These are phyloP conservation scores for Cerrena zonata DNA, from an alignment of 1,284 basidiomycete species.

Conservation along the genomic window DNA sequence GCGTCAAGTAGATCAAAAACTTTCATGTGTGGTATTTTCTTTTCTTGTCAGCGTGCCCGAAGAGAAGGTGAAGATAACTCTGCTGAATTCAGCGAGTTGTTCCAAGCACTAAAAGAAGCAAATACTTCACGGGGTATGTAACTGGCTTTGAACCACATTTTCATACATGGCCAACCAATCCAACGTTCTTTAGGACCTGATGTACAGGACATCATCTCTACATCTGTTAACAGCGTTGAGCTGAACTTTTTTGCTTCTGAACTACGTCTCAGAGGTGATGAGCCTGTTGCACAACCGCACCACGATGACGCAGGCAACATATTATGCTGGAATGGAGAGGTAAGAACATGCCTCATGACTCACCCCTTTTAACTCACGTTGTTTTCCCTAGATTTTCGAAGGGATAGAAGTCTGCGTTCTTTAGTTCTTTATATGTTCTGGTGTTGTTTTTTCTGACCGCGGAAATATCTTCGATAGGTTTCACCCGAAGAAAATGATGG, in stretches of 20 bases:
- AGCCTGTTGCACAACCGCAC: conserved; percentile 71
- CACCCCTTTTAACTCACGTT: background rate
- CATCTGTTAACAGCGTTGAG: conserved; percentile 16
- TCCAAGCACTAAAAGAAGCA: conserved; percentile 33
- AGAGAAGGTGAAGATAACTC: background rate
- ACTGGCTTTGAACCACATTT: background rate
- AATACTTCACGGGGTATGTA: conserved; percentile 47
- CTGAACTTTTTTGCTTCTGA: conserved; percentile 72
- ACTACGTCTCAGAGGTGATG: conserved; percentile 67
- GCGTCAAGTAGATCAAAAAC: conserved; percentile 4
- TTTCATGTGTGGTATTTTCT: conserved; percentile 46
- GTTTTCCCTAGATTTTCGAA: conserved; percentile 72
- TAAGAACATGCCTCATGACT: conserved; percentile 29
- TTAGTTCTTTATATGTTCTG: conserved; percentile 2
- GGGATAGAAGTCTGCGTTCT: conserved; percentile 65
- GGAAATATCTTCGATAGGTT: conserved; percentile 38
- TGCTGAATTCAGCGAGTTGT: conserved; percentile 23
- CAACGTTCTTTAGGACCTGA: conserved; percentile 52
- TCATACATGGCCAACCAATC: background rate
- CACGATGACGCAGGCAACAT: conserved; percentile 44
- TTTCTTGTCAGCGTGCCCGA: conserved; percentile 1
- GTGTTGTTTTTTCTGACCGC: background rate
- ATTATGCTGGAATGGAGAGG: conserved; percentile 90
- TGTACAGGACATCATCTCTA: conserved; percentile 34
- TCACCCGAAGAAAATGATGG: conserved; percentile 73